These are phyloP conservation scores for Schizosaccharomyces lindneri DNA, from an alignment of 805 yeast genomes.

Conservation along the genomic window DNA sequence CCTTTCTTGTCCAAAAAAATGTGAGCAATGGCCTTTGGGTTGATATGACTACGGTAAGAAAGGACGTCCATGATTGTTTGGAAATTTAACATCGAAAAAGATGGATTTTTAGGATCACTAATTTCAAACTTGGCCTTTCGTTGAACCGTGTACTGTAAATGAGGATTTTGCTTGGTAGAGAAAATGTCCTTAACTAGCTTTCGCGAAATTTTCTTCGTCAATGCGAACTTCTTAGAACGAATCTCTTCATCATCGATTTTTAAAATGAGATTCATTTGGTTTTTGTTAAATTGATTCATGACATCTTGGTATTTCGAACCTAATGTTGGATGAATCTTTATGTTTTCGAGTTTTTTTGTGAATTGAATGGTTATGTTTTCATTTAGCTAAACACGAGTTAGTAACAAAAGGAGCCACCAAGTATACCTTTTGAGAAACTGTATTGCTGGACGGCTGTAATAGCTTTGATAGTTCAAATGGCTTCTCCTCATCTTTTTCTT, in stretches of 20 bases:
- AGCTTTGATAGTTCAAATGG: too few relatives aligned
- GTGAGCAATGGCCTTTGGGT: constrained; percentile 46
- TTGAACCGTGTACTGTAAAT: background rate
- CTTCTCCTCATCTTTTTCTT: too few relatives aligned
- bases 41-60: constrained; percentile 42
- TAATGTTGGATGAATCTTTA: background rate
- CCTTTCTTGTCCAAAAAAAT: constrained; percentile 53
- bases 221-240: background rate
- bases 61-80: constrained; percentile 49
- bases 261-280: background rate
- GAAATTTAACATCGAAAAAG: constrained; percentile 12
- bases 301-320: background rate
- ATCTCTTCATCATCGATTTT: background rate
- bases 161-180: background rate
- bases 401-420: background rate
- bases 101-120: background rate
- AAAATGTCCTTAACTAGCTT: background rate
- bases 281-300: background rate
- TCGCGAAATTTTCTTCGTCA: background rate
- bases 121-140: background rate
- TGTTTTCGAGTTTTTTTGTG: background rate
- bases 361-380: background rate
- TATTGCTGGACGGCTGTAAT: too few relatives aligned
- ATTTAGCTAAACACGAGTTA: background rate
- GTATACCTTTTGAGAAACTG: background rate